Percentiles rank a stretch among this genome's conserved stretches.
phyloP scores from a whole-genome alignment of 306 rosid genomes.

The Quercus engelmannii region DNA sequence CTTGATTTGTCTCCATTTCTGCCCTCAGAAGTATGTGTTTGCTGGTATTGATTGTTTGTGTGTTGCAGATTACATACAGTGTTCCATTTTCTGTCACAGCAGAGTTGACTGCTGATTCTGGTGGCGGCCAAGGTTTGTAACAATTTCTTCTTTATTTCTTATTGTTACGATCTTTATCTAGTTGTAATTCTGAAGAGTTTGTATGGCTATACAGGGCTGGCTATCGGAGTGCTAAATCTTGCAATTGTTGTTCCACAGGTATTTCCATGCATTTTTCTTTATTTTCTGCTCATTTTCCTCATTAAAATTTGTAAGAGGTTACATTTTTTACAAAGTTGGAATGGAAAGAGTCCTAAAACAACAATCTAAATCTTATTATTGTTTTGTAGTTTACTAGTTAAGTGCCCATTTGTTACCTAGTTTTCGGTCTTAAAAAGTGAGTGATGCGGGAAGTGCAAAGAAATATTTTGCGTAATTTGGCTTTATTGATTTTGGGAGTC shows the following conservation, averaged over 20 bases:
- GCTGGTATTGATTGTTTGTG: constrained; percentile 24
- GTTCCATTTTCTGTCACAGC: constrained; percentile 95
- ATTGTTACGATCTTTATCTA: constrained; percentile 5
- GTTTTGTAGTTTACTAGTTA: neutral
- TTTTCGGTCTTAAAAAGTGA: no score
- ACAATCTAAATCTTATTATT: neutral
- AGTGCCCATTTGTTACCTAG: neutral
- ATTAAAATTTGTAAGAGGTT: neutral
- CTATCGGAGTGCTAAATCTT: constrained; percentile 95
- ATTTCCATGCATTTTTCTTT: constrained; percentile 13
- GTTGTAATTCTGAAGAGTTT: constrained; percentile 26
- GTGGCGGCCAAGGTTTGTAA: constrained; percentile 91
- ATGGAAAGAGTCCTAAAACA: neutral
- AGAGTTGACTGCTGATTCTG: constrained; percentile 88
- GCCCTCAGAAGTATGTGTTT: constrained; percentile 6
- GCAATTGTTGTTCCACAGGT: constrained; percentile 98
- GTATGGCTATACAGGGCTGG: constrained; percentile 68
- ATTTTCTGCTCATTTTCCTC: neutral
- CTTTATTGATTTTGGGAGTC: no score
- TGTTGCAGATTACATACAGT: constrained; percentile 89
- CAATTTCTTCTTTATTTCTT: constrained; percentile 2
- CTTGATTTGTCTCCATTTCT: constrained; percentile 9
- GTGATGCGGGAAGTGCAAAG: no score
- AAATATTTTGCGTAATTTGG: no score
- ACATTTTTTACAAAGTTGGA: neutral